These are phyloP conservation scores for Naganishia friedmannii DNA, from an alignment of 768 basidiomycete genomes.

Conservation along the genomic window DNA sequence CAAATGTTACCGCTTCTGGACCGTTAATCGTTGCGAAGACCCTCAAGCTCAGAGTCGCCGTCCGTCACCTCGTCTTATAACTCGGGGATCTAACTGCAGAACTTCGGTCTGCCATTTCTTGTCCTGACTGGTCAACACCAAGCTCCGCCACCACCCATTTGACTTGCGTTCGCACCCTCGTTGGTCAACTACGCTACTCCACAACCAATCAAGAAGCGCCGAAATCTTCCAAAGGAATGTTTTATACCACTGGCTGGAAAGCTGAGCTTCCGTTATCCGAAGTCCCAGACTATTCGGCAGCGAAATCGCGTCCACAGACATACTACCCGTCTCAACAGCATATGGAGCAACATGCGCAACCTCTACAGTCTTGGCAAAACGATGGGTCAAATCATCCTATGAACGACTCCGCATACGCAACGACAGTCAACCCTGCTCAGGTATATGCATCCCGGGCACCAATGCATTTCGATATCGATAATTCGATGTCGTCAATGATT, in stretches of 20 bases:
- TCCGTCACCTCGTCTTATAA: no score
- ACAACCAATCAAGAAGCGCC: no score
- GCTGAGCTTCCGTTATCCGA: neutral
- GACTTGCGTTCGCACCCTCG: no score
- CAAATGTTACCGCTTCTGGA: no score
- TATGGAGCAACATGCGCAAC: neutral
- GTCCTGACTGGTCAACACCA: no score
- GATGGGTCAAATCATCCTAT: neutral
- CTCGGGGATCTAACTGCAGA: no score
- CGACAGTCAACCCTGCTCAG: slow-evolving; percentile 7
- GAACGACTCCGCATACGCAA: neutral
- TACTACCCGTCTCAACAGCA: neutral
- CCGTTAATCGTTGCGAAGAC: no score
- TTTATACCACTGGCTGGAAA: neutral
- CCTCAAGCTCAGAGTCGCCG: no score
- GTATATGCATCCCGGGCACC: neutral
- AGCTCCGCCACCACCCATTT: no score
- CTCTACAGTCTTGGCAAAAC: neutral
- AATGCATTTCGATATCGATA: neutral
- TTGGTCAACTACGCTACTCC: no score
- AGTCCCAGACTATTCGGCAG: neutral
- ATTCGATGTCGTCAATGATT: neutral
- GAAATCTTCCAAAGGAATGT: neutral
- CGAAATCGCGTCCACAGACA: neutral
- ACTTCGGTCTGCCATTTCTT: no score